A percentile compares a stretch with the other conserved stretches of the same genome.
Conservation (phyloP, 352 stramenopile genomes). For the Pythium folliculosum region DNA sequence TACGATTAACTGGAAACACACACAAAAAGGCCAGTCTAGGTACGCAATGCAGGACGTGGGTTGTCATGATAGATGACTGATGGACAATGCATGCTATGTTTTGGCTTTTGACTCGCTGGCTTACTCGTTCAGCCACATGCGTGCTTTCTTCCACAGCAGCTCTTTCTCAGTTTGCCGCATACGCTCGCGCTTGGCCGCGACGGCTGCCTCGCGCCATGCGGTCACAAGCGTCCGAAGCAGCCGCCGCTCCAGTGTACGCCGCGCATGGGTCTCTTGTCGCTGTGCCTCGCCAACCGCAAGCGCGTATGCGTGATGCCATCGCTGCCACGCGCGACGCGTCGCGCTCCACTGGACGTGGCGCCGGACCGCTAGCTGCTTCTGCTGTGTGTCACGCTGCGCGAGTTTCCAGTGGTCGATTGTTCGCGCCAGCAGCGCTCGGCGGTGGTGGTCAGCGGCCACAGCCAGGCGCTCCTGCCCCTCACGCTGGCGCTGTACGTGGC, state of each 20-base stretch:
- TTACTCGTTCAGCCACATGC: conserved; percentile 59
- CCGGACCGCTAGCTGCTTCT: conserved; percentile 29
- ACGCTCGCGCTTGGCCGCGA: conserved; percentile 32
- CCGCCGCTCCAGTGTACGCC: conserved; percentile 3
- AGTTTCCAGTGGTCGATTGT: conserved; percentile 26
- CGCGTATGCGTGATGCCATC: conserved; percentile 16
- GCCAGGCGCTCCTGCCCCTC: conserved; percentile 27
- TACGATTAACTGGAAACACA: background rate
- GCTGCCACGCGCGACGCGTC: conserved; percentile 19
- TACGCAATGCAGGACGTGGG: background rate
- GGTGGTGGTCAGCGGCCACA: conserved; percentile 25
- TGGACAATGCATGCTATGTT: background rate
- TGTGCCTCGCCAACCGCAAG: background rate
- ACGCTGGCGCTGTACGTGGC: conserved; percentile 25
- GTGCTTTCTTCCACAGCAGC: conserved; percentile 61
- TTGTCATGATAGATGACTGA: background rate
- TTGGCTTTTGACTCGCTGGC: background rate
- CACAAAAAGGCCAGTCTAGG: background rate
- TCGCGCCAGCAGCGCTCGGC: conserved; percentile 19
- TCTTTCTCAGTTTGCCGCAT: conserved; percentile 52
- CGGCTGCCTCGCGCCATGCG: conserved; percentile 35
- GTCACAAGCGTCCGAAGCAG: conserved; percentile 31
- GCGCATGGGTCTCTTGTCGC: conserved; percentile 9
- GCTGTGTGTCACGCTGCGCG: conserved; percentile 12
- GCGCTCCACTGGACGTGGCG: conserved; percentile 43